Base-by-base conservation (phyloP, 2,329 filamentous ascomycete genomes). In the Aspergillus clavatus region DNA sequence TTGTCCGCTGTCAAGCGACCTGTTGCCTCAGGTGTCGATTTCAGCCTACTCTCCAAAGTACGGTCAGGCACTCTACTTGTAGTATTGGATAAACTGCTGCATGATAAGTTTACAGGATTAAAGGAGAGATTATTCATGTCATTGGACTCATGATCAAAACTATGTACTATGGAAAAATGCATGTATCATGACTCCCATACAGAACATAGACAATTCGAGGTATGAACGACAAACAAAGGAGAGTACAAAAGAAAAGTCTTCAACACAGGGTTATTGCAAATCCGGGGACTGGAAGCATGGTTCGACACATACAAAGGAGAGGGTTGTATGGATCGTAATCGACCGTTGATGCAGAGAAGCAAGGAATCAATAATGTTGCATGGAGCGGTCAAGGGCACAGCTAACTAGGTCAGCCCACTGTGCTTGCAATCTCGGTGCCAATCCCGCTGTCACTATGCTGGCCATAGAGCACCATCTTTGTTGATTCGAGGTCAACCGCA, bases 381-480 rank as follows among this genome's bases (percentile, higher is more conserved):
- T 11, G 8, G 14, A 18, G n/a, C 8, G 21, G 6, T n/a, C 31
- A 38, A 46, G 42, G 24, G 39, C 27, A 22, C 16, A 42, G 38
- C 21, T 24, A n/a, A n/a, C n/a, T n/a, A n/a, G 23, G 28, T 47
- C 33, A 48, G 47, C 43, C 54, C 24, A 36, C 53, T 24, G 45
- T 42, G 27, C 51, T 55, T 40, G 50, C 45, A 41, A 58, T 64
- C 56, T 60, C 62, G 8, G 59, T 54, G 7, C 59, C 62, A 12
- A 64, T 43, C 29, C 57, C 61, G 40, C 59, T 65, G 43, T 65
- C 61, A 46, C 48, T 54, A 27, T 61, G 55, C 5, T 57, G 57
- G 12, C 55, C 58, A 35, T 58, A 59, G 26, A 59, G 48, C 37
- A 65, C 55, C 44, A 65, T 42, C 37, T 62, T 63, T 8, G 55